These are phyloP conservation scores for Entamoeba histolytica DNA, from an alignment of 208 protist species.

Conservation along the genomic window DNA sequence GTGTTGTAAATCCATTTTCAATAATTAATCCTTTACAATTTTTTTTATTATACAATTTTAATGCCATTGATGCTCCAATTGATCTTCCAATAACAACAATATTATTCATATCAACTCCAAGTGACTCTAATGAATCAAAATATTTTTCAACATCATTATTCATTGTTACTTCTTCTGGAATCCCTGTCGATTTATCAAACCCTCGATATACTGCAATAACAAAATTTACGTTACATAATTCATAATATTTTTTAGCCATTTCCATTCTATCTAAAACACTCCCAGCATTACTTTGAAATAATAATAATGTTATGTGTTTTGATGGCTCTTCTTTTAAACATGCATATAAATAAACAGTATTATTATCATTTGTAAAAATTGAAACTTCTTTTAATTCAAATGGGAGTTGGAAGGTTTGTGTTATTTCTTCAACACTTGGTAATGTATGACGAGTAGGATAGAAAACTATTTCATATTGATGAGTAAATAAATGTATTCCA, in stretches of 20 bases:
- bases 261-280: background rate
- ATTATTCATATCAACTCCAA: background rate
- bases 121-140: background rate
- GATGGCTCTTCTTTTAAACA: background rate
- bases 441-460: background rate
- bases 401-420: background rate
- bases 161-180: background rate
- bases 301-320: background rate
- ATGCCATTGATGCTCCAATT: background rate
- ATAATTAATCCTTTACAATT: background rate
- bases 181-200: background rate
- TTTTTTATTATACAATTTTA: background rate
- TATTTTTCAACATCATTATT: background rate
- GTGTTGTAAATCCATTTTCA: background rate
- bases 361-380: background rate
- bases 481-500: background rate
- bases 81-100: background rate
- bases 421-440: background rate
- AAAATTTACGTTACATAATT: background rate
- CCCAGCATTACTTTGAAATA: background rate
- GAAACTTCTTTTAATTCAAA: background rate
- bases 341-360: background rate
- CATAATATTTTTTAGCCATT: background rate
- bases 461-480: background rate
- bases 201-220: background rate